These are phyloP conservation scores for Suillus clintonianus DNA, from an alignment of 768 basidiomycete genomes.

Conservation along the genomic window DNA sequence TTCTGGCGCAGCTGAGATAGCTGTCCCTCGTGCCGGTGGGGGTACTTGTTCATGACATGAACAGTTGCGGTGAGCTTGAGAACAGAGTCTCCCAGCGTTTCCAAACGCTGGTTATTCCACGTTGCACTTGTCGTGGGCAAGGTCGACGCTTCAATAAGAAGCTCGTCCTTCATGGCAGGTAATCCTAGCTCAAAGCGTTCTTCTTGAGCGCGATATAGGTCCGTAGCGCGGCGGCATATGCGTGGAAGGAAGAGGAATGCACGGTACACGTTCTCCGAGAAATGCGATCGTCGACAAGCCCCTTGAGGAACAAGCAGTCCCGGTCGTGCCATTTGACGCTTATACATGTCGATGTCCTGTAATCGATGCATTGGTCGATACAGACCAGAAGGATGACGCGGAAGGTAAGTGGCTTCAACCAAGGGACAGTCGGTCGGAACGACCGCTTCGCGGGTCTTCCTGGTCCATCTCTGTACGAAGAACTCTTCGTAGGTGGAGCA, in stretches of 20 bases:
- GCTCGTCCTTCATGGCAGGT: conserved; percentile 56
- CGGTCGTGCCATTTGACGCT: conserved; percentile 24
- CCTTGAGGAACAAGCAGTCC: conserved; percentile 41
- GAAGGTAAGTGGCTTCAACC: conserved; percentile 52
- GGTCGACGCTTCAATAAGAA: conserved; percentile 74
- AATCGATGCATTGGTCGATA: conserved; percentile 36
- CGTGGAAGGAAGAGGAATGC: conserved; percentile 64
- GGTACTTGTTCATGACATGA: conserved; percentile 75
- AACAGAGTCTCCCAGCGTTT: conserved; percentile 86
- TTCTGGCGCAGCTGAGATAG: conserved; percentile 64
- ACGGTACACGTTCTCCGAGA: conserved; percentile 51
- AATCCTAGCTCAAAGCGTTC: conserved; percentile 58
- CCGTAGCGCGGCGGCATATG: conserved; percentile 66
- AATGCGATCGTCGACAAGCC: conserved; percentile 54
- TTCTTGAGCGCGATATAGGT: conserved; percentile 58
- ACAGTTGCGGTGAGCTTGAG: conserved; percentile 76
- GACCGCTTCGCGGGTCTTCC: conserved; percentile 42
- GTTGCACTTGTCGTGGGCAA: conserved; percentile 63
- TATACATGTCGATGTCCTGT: conserved; percentile 27
- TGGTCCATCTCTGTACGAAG: conserved; percentile 55
- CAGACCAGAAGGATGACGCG: conserved; percentile 42
- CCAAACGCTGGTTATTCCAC: conserved; percentile 83
- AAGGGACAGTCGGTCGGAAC: conserved; percentile 62
- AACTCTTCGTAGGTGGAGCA: conserved; percentile 60
- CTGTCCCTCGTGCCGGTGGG: conserved; percentile 82